phyloP scores from a whole-genome alignment of 345 rosid species.

The Eucalyptus coolabah region DNA sequence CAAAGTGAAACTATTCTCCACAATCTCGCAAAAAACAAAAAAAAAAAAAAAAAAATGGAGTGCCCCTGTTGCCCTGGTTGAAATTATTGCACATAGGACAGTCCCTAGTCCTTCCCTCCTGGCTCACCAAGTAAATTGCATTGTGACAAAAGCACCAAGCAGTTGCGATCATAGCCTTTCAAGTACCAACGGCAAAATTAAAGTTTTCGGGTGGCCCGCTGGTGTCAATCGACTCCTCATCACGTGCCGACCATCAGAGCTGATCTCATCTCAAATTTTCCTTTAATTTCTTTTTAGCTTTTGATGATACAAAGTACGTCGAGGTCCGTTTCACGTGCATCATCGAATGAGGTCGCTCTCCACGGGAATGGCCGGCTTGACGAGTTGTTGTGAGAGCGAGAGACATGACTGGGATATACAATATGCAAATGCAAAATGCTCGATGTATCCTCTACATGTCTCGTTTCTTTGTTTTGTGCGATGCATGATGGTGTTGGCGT shows the following conservation, averaged over 20 bases:
- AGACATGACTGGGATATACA: neutral
- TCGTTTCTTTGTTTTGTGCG: neutral
- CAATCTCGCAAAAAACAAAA: neutral
- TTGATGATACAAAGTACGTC: neutral
- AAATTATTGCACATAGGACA: neutral
- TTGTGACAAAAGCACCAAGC: neutral
- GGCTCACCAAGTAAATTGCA: neutral
- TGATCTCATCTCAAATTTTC: neutral
- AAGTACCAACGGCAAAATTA: neutral
- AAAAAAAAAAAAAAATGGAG: neutral
- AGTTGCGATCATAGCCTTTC: neutral
- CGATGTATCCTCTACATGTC: neutral
- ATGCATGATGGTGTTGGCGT: neutral
- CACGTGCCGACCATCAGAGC: neutral
- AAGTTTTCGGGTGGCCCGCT: neutral
- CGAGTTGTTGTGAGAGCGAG: neutral
- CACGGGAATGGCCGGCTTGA: neutral
- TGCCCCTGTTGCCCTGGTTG: neutral
- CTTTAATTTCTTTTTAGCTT: neutral
- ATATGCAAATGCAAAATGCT: neutral
- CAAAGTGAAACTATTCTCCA: neutral
- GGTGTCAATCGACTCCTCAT: neutral
- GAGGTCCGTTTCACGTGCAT: neutral
- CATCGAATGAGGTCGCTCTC: neutral
- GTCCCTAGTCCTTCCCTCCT: neutral